phyloP scores from a whole-genome alignment of 306 rosid species.

The Quercus suber region DNA sequence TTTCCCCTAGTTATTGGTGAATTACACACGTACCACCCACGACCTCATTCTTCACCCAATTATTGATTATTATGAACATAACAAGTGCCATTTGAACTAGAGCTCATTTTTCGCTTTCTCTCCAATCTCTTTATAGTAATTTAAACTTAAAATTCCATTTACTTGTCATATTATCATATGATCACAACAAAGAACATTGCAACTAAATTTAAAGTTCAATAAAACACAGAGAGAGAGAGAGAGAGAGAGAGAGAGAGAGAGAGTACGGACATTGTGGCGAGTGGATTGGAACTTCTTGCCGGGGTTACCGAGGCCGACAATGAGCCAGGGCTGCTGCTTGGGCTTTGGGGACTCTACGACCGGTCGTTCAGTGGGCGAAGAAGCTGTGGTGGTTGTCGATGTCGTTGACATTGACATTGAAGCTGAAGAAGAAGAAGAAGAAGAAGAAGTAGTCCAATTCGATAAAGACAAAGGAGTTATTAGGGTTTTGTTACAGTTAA shows the following conservation, averaged over 20 bases:
- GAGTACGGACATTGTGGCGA: slow-evolving; percentile 65
- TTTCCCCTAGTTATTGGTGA: too few relatives aligned
- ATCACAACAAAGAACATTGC: too few relatives aligned
- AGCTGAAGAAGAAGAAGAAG: not conserved
- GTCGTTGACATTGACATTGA: not conserved
- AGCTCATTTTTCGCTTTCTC: too few relatives aligned
- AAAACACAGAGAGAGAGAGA: not conserved
- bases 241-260: not conserved
- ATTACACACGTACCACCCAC: too few relatives aligned
- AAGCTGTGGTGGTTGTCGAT: slow-evolving; percentile 13
- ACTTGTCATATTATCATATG: too few relatives aligned
- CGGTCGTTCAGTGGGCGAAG: slow-evolving; percentile 19
- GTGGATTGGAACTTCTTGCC: slow-evolving; percentile 58
- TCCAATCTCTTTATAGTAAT: too few relatives aligned
- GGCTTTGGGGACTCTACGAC: slow-evolving; percentile 30
- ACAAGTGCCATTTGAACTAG: too few relatives aligned
- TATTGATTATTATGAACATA: too few relatives aligned
- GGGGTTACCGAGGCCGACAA: slow-evolving; percentile 87
- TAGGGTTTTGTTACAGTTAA: slow-evolving; percentile 21
- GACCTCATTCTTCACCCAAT: too few relatives aligned
- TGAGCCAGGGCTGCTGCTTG: slow-evolving; percentile 60
- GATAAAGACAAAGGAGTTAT: slow-evolving; percentile 8
- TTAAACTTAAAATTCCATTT: too few relatives aligned
- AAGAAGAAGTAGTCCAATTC: not conserved
- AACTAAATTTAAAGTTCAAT: not conserved